A percentile compares a stretch with the other conserved stretches of the same genome.
phyloP scores from a whole-genome alignment of 805 yeast species.

The Maudiozyma barnettii region DNA sequence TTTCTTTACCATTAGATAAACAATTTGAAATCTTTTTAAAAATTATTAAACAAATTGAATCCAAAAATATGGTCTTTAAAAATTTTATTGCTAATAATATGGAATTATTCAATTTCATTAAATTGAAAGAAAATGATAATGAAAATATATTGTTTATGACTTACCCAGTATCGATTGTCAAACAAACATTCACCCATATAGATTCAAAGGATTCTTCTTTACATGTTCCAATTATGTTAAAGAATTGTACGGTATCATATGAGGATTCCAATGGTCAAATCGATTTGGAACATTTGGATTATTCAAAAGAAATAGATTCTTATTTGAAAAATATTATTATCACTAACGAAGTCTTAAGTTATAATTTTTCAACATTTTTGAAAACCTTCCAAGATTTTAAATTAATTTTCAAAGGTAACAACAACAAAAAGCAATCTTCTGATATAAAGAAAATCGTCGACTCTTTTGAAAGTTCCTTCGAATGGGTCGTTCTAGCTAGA shows the following conservation, averaged over 20 bases:
- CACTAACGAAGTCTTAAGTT: constrained; percentile 17
- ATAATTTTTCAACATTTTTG: constrained; percentile 21
- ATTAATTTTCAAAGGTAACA: background rate
- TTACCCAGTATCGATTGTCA: constrained; percentile 16
- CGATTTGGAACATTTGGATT: constrained; percentile 24
- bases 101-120: constrained; percentile 21
- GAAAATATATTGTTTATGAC: constrained; percentile 11
- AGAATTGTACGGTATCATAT: constrained; percentile 22
- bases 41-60: constrained; percentile 24
- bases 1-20: constrained; percentile 2
- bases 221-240: constrained; percentile 20
- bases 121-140: constrained; percentile 10
- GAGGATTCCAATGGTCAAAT: constrained; percentile 10
- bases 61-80: constrained; percentile 21
- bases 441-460: background rate
- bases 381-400: constrained; percentile 7
- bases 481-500: constrained; percentile 8
- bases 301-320: constrained; percentile 23
- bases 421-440: background rate
- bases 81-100: constrained; percentile 23
- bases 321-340: constrained; percentile 18
- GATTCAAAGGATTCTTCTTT: constrained; percentile 7
- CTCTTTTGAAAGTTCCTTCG: background rate
- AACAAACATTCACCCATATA: background rate
- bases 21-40: constrained; percentile 23